Evolutionary conservation across 768 basidiomycete genomes (phyloP).

Genomic region (Psilocybe azurescens): DNA sequence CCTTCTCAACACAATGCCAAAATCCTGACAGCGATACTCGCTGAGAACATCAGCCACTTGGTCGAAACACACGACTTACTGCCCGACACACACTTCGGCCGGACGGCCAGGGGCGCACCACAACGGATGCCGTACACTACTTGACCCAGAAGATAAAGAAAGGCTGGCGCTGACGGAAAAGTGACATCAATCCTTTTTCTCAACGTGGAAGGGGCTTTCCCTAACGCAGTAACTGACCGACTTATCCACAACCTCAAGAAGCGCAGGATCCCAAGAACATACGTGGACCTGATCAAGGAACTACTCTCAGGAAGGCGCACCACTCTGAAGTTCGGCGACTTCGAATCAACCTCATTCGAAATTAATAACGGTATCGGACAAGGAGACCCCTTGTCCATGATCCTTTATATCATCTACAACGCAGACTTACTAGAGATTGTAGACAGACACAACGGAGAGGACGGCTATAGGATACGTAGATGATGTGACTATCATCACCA

Average conservation of each 20-base stretch:
- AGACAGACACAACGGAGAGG: conserved; percentile 4
- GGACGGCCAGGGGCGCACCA: conserved; percentile 38
- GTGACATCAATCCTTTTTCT: conserved; percentile 43
- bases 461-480: conserved; percentile 35
- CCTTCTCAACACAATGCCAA: conserved; percentile 35
- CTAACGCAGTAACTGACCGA: too few relatives aligned
- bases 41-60: conserved; percentile 27
- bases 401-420: too few relatives aligned
- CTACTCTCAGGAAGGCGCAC: too few relatives aligned
- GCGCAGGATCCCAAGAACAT: conserved; percentile 28
- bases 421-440: not conserved
- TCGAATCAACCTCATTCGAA: conserved; percentile 10
- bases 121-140: conserved; percentile 39
- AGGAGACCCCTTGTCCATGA: conserved; percentile 19
- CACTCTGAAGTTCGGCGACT: conserved; percentile 24
- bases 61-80: conserved; percentile 37
- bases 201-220: conserved; percentile 39
- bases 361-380: conserved; percentile 30
- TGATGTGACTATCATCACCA: conserved; percentile 16
- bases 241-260: conserved; percentile 34
- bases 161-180: conserved; percentile 36
- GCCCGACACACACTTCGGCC: conserved; percentile 42
- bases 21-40: conserved; percentile 25
- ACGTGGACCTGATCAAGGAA: conserved; percentile 18
- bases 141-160: conserved; percentile 39